Conservation (phyloP, 164 flowering plant species). For the Vitis rupestris region DNA sequence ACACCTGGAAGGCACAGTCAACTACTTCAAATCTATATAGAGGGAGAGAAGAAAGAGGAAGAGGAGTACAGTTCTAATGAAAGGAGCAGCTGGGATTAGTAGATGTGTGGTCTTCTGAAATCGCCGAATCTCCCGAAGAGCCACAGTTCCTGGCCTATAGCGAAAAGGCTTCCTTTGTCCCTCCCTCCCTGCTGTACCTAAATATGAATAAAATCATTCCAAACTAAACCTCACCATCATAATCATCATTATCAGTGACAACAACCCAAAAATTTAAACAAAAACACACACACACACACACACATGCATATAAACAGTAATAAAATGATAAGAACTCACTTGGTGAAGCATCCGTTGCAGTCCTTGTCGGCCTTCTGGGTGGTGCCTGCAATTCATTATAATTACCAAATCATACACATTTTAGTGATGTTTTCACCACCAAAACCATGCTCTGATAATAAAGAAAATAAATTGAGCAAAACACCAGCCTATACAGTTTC, state of each 20-base stretch:
- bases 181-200: constrained; percentile 1
- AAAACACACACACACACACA: neutral
- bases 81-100: constrained; percentile 50
- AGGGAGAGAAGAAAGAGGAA: neutral
- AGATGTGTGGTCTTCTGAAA: constrained; percentile 38
- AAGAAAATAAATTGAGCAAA: too few species aligned
- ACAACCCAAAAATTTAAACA: neutral
- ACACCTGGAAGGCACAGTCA: too few species aligned
- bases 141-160: constrained; percentile 52
- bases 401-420: too few species aligned
- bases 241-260: neutral
- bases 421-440: too few species aligned
- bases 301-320: neutral
- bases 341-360: neutral
- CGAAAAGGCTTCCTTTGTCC: constrained; percentile 28
- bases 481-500: too few species aligned
- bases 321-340: constrained; percentile 5
- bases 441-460: too few species aligned
- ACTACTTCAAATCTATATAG: too few species aligned
- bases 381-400: constrained; percentile 9
- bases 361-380: neutral
- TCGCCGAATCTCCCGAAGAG: constrained; percentile 58
- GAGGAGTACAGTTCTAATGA: constrained; percentile 45
- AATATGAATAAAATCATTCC: neutral
- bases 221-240: neutral